Evolutionary conservation across 176 grass and related monocot species (phyloP), one percentile per base, ranked within the genome.

Genomic region (Phoenix dactylifera): DNA sequence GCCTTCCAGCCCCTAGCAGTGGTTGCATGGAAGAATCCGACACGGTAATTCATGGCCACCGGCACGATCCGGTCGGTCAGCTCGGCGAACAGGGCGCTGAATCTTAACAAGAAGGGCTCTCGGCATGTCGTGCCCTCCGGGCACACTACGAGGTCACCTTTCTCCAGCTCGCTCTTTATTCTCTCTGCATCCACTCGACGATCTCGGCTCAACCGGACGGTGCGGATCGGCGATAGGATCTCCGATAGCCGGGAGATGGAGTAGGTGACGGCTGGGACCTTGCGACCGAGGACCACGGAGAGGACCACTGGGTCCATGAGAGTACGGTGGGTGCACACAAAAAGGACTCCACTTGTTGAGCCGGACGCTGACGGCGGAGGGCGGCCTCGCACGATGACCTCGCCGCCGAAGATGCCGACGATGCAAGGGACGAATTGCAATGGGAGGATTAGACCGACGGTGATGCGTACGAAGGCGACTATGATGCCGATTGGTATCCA

Each of bases 91-190:
- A 98, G 85, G 49, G 84, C 84, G n/a, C 87, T 92, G 74, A 98
- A 98, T 4, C 84, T 71, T 3, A 98, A 75, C 56, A 98, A 71
- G 76, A 83, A 98, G 7, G 93, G 93, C 70, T 98, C 93, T 56
- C 93, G 75, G 72, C 93, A 98, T 3, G 93, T 98, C 16, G 87
- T 98, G 18, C 93, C 93, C 73, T 98, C 87, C n/a, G 87, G 87
- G 76, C 93, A 98, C 23, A 91, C 81, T 2, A 79, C 87, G 18
- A 98, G 84, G 63, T 98, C 93, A 20, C 93, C 81, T 0, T 67
- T 60, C 18, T 69, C 54, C 7, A 97, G 83, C 74, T 90, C 78
- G 0, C 52, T 68, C 0, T 59, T 85, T 74, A 87, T 92, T 16
- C 35, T 18, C 16, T 68, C 73, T 9, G 80, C 72, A 74, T 92